phyloP scores from a whole-genome alignment of 352 stramenopile genomes.

The Globisporangium spiculum region DNA sequence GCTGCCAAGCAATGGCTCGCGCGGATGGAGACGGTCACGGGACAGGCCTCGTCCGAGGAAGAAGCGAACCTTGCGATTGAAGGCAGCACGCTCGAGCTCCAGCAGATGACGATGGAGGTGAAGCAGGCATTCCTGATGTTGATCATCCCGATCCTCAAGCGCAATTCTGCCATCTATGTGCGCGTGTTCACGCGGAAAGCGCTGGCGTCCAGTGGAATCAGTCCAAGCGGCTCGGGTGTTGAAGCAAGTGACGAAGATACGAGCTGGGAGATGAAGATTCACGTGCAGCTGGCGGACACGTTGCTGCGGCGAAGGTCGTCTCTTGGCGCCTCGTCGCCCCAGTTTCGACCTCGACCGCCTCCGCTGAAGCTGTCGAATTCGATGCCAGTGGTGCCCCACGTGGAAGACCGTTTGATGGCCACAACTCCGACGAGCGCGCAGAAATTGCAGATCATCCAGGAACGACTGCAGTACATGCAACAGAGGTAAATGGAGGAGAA shows the following conservation, averaged over 20 bases:
- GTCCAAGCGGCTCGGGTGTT: background rate
- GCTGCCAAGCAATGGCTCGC: constrained; percentile 45
- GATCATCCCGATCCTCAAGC: constrained; percentile 59
- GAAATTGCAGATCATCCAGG: constrained; percentile 65
- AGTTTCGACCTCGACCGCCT: constrained; percentile 18
- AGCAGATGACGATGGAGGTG: constrained; percentile 59
- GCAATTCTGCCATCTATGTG: constrained; percentile 44
- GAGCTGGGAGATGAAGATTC: constrained; percentile 63
- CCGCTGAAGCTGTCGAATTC: background rate
- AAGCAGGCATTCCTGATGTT: constrained; percentile 76
- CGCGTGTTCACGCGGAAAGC: constrained; percentile 48
- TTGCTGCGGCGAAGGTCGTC: background rate
- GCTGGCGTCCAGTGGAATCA: background rate
- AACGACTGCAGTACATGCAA: constrained; percentile 54
- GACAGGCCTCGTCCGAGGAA: constrained; percentile 13
- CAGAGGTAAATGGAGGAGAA: constrained; percentile 4
- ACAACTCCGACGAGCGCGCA: constrained; percentile 27
- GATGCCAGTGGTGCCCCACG: constrained; percentile 3
- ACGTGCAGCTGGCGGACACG: constrained; percentile 35
- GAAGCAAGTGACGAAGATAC: constrained; percentile 22
- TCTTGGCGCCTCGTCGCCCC: background rate
- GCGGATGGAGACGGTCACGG: constrained; percentile 31
- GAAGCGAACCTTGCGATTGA: constrained; percentile 27
- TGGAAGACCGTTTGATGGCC: constrained; percentile 10
- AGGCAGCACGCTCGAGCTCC: constrained; percentile 43